Percentiles rank a stretch among this genome's conserved stretches.
These are phyloP conservation scores for Cyclocybe cylindracea DNA, from an alignment of 768 basidiomycete genomes.

Conservation along the genomic window DNA sequence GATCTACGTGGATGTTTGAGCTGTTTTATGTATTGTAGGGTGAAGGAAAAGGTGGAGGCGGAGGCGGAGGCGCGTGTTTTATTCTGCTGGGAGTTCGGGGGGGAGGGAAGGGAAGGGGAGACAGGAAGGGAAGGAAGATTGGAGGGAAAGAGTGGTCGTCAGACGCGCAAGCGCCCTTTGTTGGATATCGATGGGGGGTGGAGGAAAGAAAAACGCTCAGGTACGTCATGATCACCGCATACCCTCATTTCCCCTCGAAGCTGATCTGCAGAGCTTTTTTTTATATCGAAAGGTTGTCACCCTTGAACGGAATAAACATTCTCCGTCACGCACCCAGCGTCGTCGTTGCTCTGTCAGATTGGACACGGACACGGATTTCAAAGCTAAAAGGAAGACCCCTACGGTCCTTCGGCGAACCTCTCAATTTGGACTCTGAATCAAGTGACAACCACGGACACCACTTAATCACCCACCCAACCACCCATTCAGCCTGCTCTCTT, in stretches of 20 bases:
- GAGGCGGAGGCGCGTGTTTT: slow-evolving; percentile 1
- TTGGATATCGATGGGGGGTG: slow-evolving; percentile 23
- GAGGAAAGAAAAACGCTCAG: slow-evolving; percentile 32
- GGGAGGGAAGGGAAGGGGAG: too few relatives aligned
- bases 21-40: not conserved
- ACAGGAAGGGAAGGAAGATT: not conserved
- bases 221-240: slow-evolving; percentile 12
- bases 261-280: not conserved
- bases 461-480: too few relatives aligned
- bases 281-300: not conserved
- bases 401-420: too few relatives aligned
- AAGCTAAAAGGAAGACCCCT: too few relatives aligned
- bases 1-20: slow-evolving; percentile 85
- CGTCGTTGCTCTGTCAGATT: too few relatives aligned
- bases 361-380: too few relatives aligned
- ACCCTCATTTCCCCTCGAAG: not conserved
- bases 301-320: too few relatives aligned
- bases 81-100: not conserved
- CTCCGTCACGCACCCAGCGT: too few relatives aligned
- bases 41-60: not conserved
- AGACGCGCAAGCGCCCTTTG: slow-evolving; percentile 3
- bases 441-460: too few relatives aligned
- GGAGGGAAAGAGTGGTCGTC: not conserved
- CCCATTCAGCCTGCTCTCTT: too few relatives aligned
- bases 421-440: too few relatives aligned